Evolutionary conservation across 78 protist genomes (phyloP), one percentile per base, ranked within the genome.

Genomic region (Dictyostelium citrinum): DNA sequence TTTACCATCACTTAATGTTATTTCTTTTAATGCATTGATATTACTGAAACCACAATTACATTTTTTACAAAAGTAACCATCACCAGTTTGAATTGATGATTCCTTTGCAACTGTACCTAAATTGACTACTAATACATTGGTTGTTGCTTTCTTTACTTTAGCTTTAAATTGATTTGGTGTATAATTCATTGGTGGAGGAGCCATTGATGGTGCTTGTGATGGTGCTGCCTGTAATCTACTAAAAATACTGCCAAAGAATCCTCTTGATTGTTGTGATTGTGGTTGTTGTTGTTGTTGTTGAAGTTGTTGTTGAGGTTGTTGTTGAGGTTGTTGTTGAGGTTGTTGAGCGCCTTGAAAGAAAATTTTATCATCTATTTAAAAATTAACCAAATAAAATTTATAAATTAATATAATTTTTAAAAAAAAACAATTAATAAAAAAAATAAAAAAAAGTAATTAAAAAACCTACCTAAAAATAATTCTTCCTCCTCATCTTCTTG

Each of bases 11-110:
- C 20, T 55, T 9, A 37, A 24, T 58, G 83, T 29, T 8, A 84
- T 35, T 31, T 76, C 37, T 37, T 45, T 51, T 60, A 78, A 78
- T 24, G 39, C 16, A 31, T 83, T 81, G 39, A 84, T 81, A 49
- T 81, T 82, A 70, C 85, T 76, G 68, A 81, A 81, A 27, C 46
- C 80, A 24, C 68, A 71, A 7, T 83, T 64, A 29, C 95, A 91
- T 6, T 86, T 55, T 35, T 68, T 81, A 79, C 96, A 93, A 64
- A 61, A 81, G 9, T 79, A 9, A 10, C 90, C 90, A 81, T 93
- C 96, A 55, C 96, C 96, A 75, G 96, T 93, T 33, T 80, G 93
- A 84, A 93, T 71, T 22, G 82, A 70, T 37, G 91, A 29, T 51
- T 93, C 93, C 29, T 35, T 49, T 43, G 88, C 83, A 7, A 93